Conservation (phyloP, 306 rosid genomes). For the Casuarina equisetifolia region DNA sequence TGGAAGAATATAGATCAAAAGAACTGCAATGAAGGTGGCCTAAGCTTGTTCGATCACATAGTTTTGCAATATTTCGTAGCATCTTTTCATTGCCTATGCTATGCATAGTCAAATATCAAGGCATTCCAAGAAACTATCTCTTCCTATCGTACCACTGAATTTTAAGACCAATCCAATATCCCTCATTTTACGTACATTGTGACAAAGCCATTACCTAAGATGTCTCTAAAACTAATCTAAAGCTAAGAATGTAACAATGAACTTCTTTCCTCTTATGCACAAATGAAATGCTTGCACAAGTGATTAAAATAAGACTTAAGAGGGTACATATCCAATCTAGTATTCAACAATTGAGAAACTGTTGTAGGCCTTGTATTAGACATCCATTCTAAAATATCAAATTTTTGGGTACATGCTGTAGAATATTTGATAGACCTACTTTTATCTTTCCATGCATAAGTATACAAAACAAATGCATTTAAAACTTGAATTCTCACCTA, state of each 20-base stretch:
- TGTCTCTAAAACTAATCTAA: conserved; percentile 41
- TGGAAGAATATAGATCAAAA: conserved; percentile 76
- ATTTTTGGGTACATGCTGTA: too few relatives aligned
- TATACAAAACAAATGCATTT: conserved; percentile 68
- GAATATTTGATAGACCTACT: too few relatives aligned
- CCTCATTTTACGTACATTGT: conserved; percentile 82
- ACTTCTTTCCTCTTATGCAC: conserved; percentile 62
- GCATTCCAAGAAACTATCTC: conserved; percentile 77
- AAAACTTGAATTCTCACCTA: conserved; percentile 55
- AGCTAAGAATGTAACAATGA: conserved; percentile 58
- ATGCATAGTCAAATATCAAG: conserved; percentile 69
- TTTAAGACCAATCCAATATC: conserved; percentile 45
- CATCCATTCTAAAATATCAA: too few relatives aligned
- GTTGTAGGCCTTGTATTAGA: too few relatives aligned
- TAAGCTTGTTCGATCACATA: conserved; percentile 54
- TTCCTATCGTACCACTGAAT: conserved; percentile 53
- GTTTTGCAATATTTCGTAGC: conserved; percentile 57
- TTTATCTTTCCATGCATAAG: conserved; percentile 42
- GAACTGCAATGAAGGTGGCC: conserved; percentile 71
- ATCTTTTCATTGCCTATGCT: conserved; percentile 70
- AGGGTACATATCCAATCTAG: too few relatives aligned
- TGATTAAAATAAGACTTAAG: conserved; percentile 16
- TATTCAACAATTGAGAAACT: too few relatives aligned
- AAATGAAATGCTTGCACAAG: conserved; percentile 60
- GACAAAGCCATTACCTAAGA: conserved; percentile 60